phyloP scores from a whole-genome alignment of 176 grass and related monocot species.

The Oryza longistaminata region DNA sequence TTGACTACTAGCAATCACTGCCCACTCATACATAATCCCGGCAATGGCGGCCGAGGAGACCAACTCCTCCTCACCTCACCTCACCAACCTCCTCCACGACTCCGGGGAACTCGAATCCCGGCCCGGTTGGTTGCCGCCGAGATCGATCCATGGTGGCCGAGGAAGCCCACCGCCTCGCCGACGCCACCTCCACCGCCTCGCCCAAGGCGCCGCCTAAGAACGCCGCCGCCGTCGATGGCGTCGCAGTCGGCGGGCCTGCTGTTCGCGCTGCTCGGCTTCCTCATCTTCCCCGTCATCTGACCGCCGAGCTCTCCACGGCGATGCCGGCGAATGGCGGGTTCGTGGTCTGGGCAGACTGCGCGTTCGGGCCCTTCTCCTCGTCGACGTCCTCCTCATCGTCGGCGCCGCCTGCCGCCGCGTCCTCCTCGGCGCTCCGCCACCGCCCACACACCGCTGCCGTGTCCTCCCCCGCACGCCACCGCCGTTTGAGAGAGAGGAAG shows the following conservation, averaged over 20 bases:
- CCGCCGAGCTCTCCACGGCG: constrained; percentile 70
- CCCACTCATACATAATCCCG: not conserved
- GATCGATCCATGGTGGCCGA: not conserved
- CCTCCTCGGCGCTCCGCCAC: too few species aligned
- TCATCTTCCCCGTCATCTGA: constrained; percentile 82
- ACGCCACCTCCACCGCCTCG: not conserved
- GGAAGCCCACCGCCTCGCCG: constrained; percentile 30
- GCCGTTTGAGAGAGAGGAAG: too few species aligned
- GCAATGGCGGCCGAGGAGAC: not conserved
- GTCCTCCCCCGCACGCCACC: too few species aligned
- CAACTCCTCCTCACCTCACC: not conserved
- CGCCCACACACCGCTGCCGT: too few species aligned
- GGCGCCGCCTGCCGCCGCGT: too few species aligned
- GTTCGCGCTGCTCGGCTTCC: constrained; percentile 60
- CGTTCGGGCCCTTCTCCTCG: constrained; percentile 71
- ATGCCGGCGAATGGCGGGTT: constrained; percentile 78
- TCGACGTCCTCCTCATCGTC: too few species aligned
- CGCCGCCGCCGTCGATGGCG: constrained; percentile 1
- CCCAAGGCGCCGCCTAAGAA: constrained; percentile 16
- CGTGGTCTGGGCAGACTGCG: constrained; percentile 67
- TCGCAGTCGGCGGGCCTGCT: constrained; percentile 53
- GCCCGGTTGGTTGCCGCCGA: too few species aligned
- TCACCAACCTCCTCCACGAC: not conserved
- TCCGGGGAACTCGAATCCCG: too few species aligned
- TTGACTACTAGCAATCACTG: not conserved